Percentiles rank a stretch among this genome's conserved stretches.
phyloP scores from a whole-genome alignment of 495 filamentous ascomycete genomes.

The Trichocladium uniseriatum region DNA sequence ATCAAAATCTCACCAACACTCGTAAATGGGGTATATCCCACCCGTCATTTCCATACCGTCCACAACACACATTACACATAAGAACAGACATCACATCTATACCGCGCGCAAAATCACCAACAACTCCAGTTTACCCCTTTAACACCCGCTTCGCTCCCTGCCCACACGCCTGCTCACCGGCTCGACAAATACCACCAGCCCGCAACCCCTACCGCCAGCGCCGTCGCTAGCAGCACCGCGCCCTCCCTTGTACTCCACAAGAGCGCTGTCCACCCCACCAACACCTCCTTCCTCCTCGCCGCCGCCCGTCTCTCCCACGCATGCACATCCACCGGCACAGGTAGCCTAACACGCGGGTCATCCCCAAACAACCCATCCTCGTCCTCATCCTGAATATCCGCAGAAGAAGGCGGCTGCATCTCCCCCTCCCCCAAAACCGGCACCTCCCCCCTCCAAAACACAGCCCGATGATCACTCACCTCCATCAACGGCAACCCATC shows the following conservation, averaged over 20 bases:
- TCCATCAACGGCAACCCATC: conserved; percentile 62
- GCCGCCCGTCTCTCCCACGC: conserved; percentile 35
- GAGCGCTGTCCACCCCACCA: conserved; percentile 39
- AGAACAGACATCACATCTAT: too few relatives aligned
- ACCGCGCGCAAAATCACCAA: too few relatives aligned
- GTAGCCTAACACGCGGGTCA: conserved; percentile 32
- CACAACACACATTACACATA: too few relatives aligned
- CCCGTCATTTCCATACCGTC: too few relatives aligned
- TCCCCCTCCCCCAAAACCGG: conserved; percentile 37
- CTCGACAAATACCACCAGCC: conserved; percentile 31
- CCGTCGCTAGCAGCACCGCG: conserved; percentile 29
- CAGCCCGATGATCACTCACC: conserved; percentile 78
- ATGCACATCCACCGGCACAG: conserved; percentile 34
- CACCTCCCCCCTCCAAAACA: conserved; percentile 55
- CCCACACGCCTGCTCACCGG: conserved; percentile 11
- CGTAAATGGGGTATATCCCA: too few relatives aligned
- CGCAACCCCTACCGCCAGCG: conserved; percentile 26
- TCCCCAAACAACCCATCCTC: conserved; percentile 3
- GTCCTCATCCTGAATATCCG: background rate
- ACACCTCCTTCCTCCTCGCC: conserved; percentile 32
- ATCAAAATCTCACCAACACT: too few relatives aligned
- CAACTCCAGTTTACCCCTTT: too few relatives aligned
- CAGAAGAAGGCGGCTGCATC: conserved; percentile 16
- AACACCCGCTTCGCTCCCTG: too few relatives aligned
- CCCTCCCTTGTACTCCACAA: conserved; percentile 36